Evolutionary conservation across 1,139 yeast genomes (phyloP).

Genomic region (Wickerhamiella pararugosa): DNA sequence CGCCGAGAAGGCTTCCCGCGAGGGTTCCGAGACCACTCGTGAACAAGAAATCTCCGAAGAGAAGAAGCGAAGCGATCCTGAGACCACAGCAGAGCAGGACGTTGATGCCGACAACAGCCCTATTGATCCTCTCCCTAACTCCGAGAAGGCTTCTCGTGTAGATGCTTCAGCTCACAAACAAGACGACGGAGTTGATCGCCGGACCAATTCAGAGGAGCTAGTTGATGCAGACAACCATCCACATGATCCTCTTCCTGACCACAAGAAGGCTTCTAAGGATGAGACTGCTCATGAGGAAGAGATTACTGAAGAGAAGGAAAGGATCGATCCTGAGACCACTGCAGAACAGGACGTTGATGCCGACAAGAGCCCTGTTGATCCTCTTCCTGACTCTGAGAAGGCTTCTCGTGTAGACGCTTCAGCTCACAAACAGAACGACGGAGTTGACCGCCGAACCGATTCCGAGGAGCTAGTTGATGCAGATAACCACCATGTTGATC

Average conservation of each 20-base stretch:
- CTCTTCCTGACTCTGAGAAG: background rate
- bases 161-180: background rate
- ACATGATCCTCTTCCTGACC: constrained; percentile 1
- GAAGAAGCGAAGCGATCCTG: background rate
- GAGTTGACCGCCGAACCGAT: background rate
- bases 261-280: background rate
- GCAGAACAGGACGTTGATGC: constrained; percentile 6
- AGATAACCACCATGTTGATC: background rate
- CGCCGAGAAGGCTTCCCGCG: background rate
- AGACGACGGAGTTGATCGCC: background rate
- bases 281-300: background rate
- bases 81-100: constrained; percentile 4
- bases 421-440: background rate
- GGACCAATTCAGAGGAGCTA: background rate
- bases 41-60: constrained; percentile 3
- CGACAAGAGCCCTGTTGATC: constrained; percentile 6
- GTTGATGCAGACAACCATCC: constrained; percentile 4
- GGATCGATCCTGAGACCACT: background rate
- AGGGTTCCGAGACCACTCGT: background rate
- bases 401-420: background rate
- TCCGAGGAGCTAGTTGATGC: constrained; percentile 6
- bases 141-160: background rate
- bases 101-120: constrained; percentile 6
- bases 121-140: constrained; percentile 3
- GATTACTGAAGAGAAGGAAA: background rate